Evolutionary conservation across 2,329 filamentous ascomycete genomes (phyloP).

Genomic region (Aureobasidium musti): DNA sequence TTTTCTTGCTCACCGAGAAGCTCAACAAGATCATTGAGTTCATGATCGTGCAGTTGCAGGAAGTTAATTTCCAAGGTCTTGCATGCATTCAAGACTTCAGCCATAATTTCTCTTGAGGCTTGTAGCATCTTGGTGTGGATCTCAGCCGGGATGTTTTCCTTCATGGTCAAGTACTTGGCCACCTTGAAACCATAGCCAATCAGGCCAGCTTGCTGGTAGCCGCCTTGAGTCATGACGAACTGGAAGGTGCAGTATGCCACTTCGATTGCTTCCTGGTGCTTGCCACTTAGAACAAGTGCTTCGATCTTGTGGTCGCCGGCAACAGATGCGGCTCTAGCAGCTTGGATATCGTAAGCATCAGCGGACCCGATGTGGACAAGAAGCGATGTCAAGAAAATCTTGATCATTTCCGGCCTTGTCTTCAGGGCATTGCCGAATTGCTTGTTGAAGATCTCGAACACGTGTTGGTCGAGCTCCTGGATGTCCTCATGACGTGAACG

Average conservation of each 20-base stretch:
- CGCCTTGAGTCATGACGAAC: slow-evolving; percentile 47
- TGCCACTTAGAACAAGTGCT: slow-evolving; percentile 44
- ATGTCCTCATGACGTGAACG: slow-evolving; percentile 43
- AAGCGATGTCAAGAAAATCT: slow-evolving; percentile 31
- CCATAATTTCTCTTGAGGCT: slow-evolving; percentile 46
- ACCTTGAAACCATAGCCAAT: slow-evolving; percentile 52
- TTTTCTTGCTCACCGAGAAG: slow-evolving; percentile 54
- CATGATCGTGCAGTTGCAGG: slow-evolving; percentile 47
- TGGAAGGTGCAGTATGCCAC: slow-evolving; percentile 49
- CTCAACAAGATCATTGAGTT: slow-evolving; percentile 50
- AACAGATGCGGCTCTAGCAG: slow-evolving; percentile 45
- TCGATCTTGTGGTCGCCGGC: slow-evolving; percentile 44
- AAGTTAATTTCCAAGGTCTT: slow-evolving; percentile 50
- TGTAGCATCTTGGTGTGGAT: slow-evolving; percentile 43
- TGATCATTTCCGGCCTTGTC: slow-evolving; percentile 38
- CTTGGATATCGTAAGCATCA: slow-evolving; percentile 44
- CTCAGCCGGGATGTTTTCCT: slow-evolving; percentile 43
- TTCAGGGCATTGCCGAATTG: slow-evolving; percentile 39
- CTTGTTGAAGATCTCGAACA: slow-evolving; percentile 42
- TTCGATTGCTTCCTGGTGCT: slow-evolving; percentile 48
- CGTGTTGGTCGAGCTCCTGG: slow-evolving; percentile 39
- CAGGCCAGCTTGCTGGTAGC: slow-evolving; percentile 46
- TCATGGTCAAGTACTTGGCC: slow-evolving; percentile 50
- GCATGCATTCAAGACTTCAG: slow-evolving; percentile 49
- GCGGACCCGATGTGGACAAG: slow-evolving; percentile 48